These are phyloP conservation scores for Ophiostoma montium DNA, from an alignment of 2,329 filamentous ascomycete genomes.

Conservation along the genomic window DNA sequence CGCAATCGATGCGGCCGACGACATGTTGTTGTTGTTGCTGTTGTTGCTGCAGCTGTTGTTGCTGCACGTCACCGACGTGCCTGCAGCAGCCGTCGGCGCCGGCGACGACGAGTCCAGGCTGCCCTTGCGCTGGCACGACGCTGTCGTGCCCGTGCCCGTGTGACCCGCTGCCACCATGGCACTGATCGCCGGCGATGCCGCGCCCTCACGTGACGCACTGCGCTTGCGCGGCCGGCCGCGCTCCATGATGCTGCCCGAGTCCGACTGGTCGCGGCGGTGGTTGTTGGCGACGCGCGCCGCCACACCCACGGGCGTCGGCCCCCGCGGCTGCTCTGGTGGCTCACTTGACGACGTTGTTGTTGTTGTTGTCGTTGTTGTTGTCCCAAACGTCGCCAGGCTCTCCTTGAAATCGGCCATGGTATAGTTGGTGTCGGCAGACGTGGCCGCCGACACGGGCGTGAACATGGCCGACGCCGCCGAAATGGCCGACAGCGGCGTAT, in stretches of 20 bases:
- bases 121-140: neutral
- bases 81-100: neutral
- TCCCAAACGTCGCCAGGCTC: neutral
- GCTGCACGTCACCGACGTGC: neutral
- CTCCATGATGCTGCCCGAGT: conserved; percentile 45
- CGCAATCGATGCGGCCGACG: neutral
- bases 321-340: conserved; percentile 14
- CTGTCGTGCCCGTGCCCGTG: neutral
- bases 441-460: conserved; percentile 29
- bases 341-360: no score
- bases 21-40: neutral
- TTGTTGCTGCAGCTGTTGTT: neutral
- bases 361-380: conserved; percentile 22
- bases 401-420: neutral
- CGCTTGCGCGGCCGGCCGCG: conserved; percentile 46
- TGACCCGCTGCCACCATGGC: conserved; percentile 1
- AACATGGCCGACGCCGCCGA: conserved; percentile 27
- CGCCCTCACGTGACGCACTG: conserved; percentile 16
- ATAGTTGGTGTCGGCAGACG: neutral
- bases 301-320: conserved; percentile 14
- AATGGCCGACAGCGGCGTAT: conserved; percentile 31
- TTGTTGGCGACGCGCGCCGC: no score
- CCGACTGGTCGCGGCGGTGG: conserved; percentile 41
- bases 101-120: conserved; percentile 17
- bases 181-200: conserved; percentile 3